These are phyloP conservation scores for Cynara cardunculus DNA, from an alignment of 129 eudicot species.

Conservation along the genomic window DNA sequence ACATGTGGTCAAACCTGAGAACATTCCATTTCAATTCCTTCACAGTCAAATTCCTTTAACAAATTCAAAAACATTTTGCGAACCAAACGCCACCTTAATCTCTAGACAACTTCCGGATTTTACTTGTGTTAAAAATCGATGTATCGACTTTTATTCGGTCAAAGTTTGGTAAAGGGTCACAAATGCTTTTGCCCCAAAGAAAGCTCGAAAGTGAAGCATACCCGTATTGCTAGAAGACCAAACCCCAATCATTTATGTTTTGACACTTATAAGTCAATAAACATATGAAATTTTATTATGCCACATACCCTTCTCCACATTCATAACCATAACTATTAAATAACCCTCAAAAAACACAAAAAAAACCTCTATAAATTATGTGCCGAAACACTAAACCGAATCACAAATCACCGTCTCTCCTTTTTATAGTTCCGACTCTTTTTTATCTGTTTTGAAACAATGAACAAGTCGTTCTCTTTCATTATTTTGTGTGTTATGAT, in stretches of 20 bases:
- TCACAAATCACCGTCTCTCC: constrained; percentile 7
- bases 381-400: background rate
- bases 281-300: background rate
- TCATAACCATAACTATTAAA: constrained; percentile 2
- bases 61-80: too few relatives aligned
- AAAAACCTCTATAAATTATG: constrained; percentile 10
- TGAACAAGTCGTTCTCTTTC: constrained; percentile 19
- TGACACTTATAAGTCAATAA: background rate
- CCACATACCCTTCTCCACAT: constrained; percentile 17
- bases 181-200: constrained; percentile 24
- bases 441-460: background rate
- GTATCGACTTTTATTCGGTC: constrained; percentile 5
- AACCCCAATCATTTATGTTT: background rate
- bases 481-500: constrained; percentile 13
- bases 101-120: background rate
- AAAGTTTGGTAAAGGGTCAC: constrained; percentile 32
- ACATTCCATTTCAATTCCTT: too few relatives aligned
- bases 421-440: background rate
- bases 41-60: too few relatives aligned
- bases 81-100: background rate
- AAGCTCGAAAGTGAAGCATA: constrained; percentile 32
- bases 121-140: background rate
- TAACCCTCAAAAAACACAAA: background rate
- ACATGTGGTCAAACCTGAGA: too few relatives aligned
- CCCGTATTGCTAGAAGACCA: constrained; percentile 7